phyloP scores from a whole-genome alignment of 2,329 filamentous ascomycete species.

The Pyrenochaeta sp. region DNA sequence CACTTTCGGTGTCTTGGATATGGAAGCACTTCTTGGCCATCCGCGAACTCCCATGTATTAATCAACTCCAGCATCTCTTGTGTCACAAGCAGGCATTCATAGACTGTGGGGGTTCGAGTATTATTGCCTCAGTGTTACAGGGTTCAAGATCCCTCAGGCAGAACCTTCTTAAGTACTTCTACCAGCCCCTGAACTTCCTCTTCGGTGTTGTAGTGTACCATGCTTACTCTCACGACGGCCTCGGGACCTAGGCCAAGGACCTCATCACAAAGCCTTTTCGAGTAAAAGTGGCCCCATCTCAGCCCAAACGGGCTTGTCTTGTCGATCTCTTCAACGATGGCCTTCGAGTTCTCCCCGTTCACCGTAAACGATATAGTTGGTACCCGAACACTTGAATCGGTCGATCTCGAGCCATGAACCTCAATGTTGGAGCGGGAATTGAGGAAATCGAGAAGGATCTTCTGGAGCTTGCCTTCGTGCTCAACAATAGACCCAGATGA shows the following conservation, averaged over 20 bases:
- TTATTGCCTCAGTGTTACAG: too few relatives aligned
- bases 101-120: too few relatives aligned
- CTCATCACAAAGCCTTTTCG: slow-evolving; percentile 66
- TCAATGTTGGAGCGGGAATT: slow-evolving; percentile 60
- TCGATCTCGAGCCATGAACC: slow-evolving; percentile 64
- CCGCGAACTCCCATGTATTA: too few relatives aligned
- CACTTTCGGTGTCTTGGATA: too few relatives aligned
- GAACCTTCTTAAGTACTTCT: slow-evolving; percentile 59
- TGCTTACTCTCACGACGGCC: slow-evolving; percentile 72
- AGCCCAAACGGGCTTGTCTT: slow-evolving; percentile 66
- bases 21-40: too few relatives aligned
- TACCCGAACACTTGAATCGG: slow-evolving; percentile 61
- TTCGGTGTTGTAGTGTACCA: slow-evolving; percentile 77
- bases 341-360: slow-evolving; percentile 62
- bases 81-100: too few relatives aligned
- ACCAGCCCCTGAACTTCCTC: slow-evolving; percentile 65
- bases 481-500: slow-evolving; percentile 54
- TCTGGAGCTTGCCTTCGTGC: slow-evolving; percentile 69
- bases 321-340: slow-evolving; percentile 70
- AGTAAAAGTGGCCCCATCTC: slow-evolving; percentile 74
- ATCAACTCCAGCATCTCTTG: too few relatives aligned
- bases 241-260: slow-evolving; percentile 65
- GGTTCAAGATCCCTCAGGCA: too few relatives aligned
- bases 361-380: slow-evolving; percentile 73
- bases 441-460: slow-evolving; percentile 67